A percentile compares a stretch with the other conserved stretches of the same genome.
phyloP scores from a whole-genome alignment of 148 eudicot genomes.

The Camellia granthamiana region DNA sequence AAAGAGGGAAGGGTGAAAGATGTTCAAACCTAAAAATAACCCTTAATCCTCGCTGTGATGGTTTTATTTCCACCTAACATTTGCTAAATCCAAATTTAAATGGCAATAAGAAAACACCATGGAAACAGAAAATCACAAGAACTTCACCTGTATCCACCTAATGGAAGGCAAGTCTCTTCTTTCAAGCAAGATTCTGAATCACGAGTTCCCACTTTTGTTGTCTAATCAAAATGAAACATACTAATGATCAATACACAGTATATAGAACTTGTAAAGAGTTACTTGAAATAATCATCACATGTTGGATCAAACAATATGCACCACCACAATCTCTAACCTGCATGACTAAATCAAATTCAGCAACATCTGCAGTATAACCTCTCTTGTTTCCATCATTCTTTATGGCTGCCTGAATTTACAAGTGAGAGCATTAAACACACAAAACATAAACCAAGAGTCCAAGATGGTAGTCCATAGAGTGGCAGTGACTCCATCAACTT shows the following conservation, averaged over 20 bases:
- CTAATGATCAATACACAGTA: slow-evolving; percentile 1
- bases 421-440: slow-evolving; percentile 16
- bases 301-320: background rate
- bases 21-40: slow-evolving; percentile 6
- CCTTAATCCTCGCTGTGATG: background rate
- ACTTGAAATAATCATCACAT: slow-evolving; percentile 1
- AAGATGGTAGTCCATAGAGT: background rate
- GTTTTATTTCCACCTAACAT: background rate
- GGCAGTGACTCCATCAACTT: background rate
- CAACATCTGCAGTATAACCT: slow-evolving; percentile 60
- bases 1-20: background rate
- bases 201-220: slow-evolving; percentile 83
- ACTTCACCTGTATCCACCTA: slow-evolving; percentile 96
- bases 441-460: background rate
- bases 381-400: slow-evolving; percentile 53
- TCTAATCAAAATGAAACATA: slow-evolving; percentile 40
- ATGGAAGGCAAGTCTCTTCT: slow-evolving; percentile 77
- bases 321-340: slow-evolving; percentile 56
- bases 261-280: background rate
- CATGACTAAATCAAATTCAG: slow-evolving; percentile 91
- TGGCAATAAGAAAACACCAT: background rate
- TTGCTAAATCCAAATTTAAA: background rate
- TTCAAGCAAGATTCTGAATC: slow-evolving; percentile 84
- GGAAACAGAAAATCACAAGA: background rate
- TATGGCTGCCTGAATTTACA: slow-evolving; percentile 51